Evolutionary conservation across 129 eudicot species (phyloP), one percentile per base, ranked within the genome.

Genomic region (Arctium lappa): DNA sequence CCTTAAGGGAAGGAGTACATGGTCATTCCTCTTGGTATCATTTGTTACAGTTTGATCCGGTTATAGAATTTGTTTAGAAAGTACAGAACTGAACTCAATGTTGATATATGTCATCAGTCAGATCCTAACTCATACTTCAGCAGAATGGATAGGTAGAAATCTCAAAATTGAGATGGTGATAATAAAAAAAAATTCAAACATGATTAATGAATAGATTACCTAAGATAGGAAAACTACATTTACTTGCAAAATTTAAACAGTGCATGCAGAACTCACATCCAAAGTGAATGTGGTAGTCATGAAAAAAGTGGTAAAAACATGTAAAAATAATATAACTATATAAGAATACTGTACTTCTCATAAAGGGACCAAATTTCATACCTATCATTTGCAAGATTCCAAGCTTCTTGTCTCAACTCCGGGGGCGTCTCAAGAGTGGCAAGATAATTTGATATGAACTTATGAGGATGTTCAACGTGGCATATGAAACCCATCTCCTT

Each of bases 381-480:
- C 98, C 98, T 95, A 46, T 95, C 99, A 85, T 95, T 95, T 76
- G 97, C 99, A 77, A 95, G 97, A 88, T 95, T 95, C 99, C 97
- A 95, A 75, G 99, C 99, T 83, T 95, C 94, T 74, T 93, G 98
- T 82, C 95, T 85, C 79, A 95, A 77, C 88, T 91, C 93, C 30
- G 81, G 73, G 18, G 99, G 99, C 22, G 93, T 87, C 72, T 83
- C 98, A 74, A 93, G 95, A 29, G 91, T 86, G 1, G 92, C 99
- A 48, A 93, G 92, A 76, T 95, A 95, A 83, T 90, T 95, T n/a
- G 97, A 95, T 79, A 93, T 91, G 75, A 95, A 91, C 74, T 93
- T 95, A 79, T 95, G 99, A 32, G 97, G 97, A 86, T 93, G 97
- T 87, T 93, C 98, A 71, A 93, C 99, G 73, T 95, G 99, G 80